These are phyloP conservation scores for Pleurotus sapidus DNA, from an alignment of 768 basidiomycete genomes.

Conservation along the genomic window DNA sequence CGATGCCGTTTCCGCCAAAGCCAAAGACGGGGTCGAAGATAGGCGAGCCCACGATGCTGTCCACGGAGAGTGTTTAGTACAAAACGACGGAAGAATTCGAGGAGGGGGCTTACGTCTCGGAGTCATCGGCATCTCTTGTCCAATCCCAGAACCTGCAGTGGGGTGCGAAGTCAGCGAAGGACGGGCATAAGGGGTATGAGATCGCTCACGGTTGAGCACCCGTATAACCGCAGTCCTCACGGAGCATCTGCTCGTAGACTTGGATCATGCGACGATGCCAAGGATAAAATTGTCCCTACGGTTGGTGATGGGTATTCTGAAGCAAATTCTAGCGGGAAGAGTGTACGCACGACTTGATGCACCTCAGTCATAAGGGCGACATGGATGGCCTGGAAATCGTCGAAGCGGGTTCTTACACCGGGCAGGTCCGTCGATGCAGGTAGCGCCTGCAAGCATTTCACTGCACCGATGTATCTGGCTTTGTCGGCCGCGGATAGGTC, in stretches of 20 bases:
- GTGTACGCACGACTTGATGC: constrained; percentile 20
- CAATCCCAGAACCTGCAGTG: constrained; percentile 12
- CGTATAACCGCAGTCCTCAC: constrained; percentile 20
- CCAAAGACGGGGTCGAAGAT: constrained; percentile 9
- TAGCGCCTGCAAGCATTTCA: neutral
- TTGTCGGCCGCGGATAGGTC: neutral
- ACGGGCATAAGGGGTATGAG: neutral
- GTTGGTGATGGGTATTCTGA: neutral
- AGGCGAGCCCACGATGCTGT: constrained; percentile 7
- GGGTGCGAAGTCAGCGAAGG: neutral
- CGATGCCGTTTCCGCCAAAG: constrained; percentile 12
- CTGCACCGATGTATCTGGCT: neutral
- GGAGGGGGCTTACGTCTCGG: neutral
- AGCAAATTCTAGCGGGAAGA: neutral
- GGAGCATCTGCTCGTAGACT: constrained; percentile 18
- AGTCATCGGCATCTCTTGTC: constrained; percentile 7
- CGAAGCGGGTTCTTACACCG: constrained; percentile 20
- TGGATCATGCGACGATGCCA: constrained; percentile 22
- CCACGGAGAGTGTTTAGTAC: neutral
- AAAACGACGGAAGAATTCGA: neutral
- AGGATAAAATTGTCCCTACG: constrained; percentile 22
- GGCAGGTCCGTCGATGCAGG: neutral
- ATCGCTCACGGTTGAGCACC: constrained; percentile 21
- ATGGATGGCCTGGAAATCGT: constrained; percentile 23
- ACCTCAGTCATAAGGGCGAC: constrained; percentile 19